phyloP scores from a whole-genome alignment of 192 early-diverging fungal species.

The Phycomyces blakesleeanus region DNA sequence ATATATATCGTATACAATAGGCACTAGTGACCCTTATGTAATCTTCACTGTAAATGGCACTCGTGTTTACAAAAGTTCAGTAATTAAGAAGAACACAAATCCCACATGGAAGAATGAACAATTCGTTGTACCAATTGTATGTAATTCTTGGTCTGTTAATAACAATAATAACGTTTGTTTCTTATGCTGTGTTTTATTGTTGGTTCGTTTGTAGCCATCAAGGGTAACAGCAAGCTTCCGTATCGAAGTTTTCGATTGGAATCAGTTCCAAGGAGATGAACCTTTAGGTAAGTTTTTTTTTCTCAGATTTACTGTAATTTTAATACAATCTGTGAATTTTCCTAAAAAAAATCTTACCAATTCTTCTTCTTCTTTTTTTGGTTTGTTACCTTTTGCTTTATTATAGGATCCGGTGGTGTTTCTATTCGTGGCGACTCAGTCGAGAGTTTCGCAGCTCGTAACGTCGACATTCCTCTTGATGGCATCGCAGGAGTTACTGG shows the following conservation, averaged over 20 bases:
- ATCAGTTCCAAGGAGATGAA: constrained; percentile 50
- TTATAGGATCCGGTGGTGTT: constrained; percentile 28
- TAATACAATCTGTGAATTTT: no score
- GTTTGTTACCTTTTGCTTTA: neutral
- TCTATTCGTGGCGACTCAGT: constrained; percentile 23
- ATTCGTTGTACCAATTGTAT: constrained; percentile 35
- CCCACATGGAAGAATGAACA: constrained; percentile 45
- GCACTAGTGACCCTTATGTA: constrained; percentile 65
- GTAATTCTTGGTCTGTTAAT: neutral
- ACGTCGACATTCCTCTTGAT: constrained; percentile 38
- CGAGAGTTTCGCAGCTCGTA: constrained; percentile 38
- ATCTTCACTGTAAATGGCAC: constrained; percentile 54
- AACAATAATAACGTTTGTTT: no score
- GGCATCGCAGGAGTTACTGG: constrained; percentile 28
- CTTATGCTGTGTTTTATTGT: no score
- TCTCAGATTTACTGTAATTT: no score
- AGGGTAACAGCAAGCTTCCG: constrained; percentile 36
- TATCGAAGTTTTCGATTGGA: constrained; percentile 69
- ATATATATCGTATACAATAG: constrained; percentile 9
- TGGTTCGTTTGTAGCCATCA: constrained; percentile 26
- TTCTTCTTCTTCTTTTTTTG: neutral
- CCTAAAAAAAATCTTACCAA: no score
- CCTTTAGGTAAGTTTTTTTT: constrained; percentile 46
- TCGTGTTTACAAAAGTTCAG: constrained; percentile 54
- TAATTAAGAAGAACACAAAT: constrained; percentile 57